Base-by-base conservation (phyloP, 2,329 filamentous ascomycete species). In the Hysterium pulicare region DNA sequence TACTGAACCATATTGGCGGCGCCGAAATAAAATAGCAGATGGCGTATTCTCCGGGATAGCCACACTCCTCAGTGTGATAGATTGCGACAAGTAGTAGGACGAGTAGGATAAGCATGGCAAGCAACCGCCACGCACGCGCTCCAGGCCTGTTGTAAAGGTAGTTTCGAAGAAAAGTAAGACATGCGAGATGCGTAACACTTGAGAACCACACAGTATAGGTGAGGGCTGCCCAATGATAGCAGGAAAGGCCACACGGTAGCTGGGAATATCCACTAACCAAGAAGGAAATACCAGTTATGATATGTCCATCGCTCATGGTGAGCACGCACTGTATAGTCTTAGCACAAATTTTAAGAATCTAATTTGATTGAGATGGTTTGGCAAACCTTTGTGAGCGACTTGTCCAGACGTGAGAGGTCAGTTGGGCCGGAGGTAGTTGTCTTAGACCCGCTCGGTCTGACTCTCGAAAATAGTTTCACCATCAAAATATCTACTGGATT, bases 241-340 rank as follows among this genome's bases (percentile, higher is more conserved):
- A 15, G 15, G 40, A 38, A 4, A 42, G 33, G 5, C 40, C 40
- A 24, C 40, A 42, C 4, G 3, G 31, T 15, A 42, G 16, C 23
- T 42, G 40, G 5, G 32, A 4, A 20, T 39, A 42, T 3, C 40
- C 40, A 17, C 33, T 39, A 10, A 17, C 17, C 3, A 42, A 31
- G 30, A 42, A 38, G 19, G 40, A 37, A 21, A 42, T 8, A 5
- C 40, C 40, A 15, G 40, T 42, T 11, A 42, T n/a, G 31, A 42
- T 42, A 22, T 38, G 34, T 8, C 23, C 6, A 22, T 38, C 34
- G 20, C 34, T 38, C 34, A 38, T 38, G 6, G 20, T 6, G 6
- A 19, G 34, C 13, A 33, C 32, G 17, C 32, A 33, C 32, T 33
- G 16, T 28, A n/a, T n/a, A n/a, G n/a, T n/a, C n/a, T n/a, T n/a